Conservation (phyloP, 2,329 filamentous ascomycete species). For the Pseudocercospora musae region DNA sequence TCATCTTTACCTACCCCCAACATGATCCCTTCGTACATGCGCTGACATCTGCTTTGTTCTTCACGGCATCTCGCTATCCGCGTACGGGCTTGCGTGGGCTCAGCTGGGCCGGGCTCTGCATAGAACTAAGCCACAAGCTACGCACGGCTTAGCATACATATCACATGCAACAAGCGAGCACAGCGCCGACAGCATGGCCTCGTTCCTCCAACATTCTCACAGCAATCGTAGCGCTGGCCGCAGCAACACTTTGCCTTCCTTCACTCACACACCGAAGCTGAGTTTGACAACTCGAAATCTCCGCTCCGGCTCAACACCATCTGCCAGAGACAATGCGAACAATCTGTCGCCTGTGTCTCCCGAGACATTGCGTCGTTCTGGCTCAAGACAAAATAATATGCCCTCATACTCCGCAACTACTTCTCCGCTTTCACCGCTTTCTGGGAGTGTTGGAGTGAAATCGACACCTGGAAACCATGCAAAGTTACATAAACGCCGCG, state of each 20-base stretch:
- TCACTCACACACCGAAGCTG: slow-evolving; percentile 14
- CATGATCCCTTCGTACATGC: not conserved
- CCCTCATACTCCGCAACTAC: not conserved
- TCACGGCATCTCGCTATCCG: not conserved
- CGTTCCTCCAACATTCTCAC: slow-evolving; percentile 5
- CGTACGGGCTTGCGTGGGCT: not conserved
- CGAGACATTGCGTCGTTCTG: slow-evolving; percentile 4
- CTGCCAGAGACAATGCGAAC: slow-evolving; percentile 5
- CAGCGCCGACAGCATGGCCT: slow-evolving; percentile 7
- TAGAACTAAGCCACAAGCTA: not conserved
- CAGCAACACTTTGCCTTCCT: slow-evolving; percentile 17
- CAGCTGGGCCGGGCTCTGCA: slow-evolving; percentile 4
- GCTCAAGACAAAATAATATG: not conserved
- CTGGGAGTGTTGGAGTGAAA: not conserved
- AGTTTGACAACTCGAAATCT: slow-evolving; percentile 16
- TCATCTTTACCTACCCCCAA: not conserved
- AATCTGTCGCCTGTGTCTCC: slow-evolving; percentile 9
- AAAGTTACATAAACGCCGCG: slow-evolving; percentile 34
- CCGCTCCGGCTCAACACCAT: slow-evolving; percentile 12
- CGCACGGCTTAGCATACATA: slow-evolving; percentile 8
- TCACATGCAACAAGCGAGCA: not conserved
- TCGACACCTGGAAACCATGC: slow-evolving; percentile 20
- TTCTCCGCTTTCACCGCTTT: slow-evolving; percentile 6
- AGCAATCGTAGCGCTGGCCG: slow-evolving; percentile 20
- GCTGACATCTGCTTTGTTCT: not conserved